These are phyloP conservation scores for Dictyostelium discoideum DNA, from an alignment of 78 protist species.

Conservation along the genomic window DNA sequence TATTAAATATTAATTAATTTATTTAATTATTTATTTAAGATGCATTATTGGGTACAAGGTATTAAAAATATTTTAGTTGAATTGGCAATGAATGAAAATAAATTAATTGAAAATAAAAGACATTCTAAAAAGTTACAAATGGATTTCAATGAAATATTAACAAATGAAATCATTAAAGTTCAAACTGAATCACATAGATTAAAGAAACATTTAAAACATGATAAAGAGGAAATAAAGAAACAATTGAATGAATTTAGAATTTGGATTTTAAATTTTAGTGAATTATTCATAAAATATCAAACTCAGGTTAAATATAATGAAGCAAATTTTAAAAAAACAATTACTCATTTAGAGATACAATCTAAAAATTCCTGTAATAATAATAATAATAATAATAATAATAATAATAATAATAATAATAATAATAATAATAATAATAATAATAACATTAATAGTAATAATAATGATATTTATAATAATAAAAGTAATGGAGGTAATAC, in stretches of 20 bases:
- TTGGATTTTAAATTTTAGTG: neutral
- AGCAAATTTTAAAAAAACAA: neutral
- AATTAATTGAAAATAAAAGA: neutral
- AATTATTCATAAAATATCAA: neutral
- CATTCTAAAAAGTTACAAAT: constrained; percentile 4
- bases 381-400: neutral
- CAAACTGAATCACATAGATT: neutral
- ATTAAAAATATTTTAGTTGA: constrained; percentile 39
- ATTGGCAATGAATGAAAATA: neutral
- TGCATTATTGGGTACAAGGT: constrained; percentile 74
- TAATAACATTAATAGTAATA: neutral
- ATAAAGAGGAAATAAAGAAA: neutral
- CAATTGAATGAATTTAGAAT: constrained; percentile 1
- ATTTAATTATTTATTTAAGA: neutral
- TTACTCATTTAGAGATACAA: neutral
- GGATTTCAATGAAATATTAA: neutral
- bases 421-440: neutral
- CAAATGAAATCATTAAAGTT: neutral
- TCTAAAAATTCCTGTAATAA: neutral
- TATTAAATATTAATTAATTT: too few relatives aligned
- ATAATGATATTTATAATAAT: neutral
- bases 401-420: neutral
- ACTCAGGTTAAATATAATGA: neutral
- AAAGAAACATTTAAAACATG: neutral
- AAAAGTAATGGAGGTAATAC: neutral